Conservation (phyloP, 1,284 basidiomycete species). For the Ganoderma leucocontextum region DNA sequence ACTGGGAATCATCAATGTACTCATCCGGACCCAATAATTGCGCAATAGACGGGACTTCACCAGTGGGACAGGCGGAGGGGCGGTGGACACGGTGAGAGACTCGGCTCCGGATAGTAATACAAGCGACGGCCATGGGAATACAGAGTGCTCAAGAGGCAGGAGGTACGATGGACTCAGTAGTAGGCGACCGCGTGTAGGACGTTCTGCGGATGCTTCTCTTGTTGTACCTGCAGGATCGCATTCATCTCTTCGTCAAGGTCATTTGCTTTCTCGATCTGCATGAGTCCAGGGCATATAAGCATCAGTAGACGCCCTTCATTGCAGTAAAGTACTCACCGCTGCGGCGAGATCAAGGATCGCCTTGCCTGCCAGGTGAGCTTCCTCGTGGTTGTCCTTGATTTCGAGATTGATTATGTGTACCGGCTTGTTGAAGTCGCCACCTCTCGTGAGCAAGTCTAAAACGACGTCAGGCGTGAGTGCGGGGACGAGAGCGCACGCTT, state of each 20-base stretch:
- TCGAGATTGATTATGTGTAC: constrained; percentile 99
- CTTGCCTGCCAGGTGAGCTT: constrained; percentile 94
- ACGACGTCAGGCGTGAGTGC: constrained; percentile 18
- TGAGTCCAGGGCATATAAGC: neutral
- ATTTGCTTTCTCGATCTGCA: constrained; percentile 84
- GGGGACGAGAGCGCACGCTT: constrained; percentile 16
- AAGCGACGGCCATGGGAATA: constrained; percentile 13
- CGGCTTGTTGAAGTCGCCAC: constrained; percentile 92
- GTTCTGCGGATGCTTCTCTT: constrained; percentile 91
- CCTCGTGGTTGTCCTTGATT: constrained; percentile 99
- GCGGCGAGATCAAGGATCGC: constrained; percentile 95
- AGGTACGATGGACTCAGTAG: constrained; percentile 59
- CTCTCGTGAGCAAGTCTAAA: constrained; percentile 86
- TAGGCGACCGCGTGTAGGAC: constrained; percentile 92
- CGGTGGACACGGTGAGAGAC: neutral
- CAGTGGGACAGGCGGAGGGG: neutral
- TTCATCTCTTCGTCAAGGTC: constrained; percentile 95
- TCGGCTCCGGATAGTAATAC: constrained; percentile 24
- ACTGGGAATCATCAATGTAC: constrained; percentile 11
- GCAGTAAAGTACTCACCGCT: constrained; percentile 66
- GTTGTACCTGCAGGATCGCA: constrained; percentile 83
- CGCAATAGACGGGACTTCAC: constrained; percentile 19
- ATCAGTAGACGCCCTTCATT: constrained; percentile 3
- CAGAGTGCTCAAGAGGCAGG: constrained; percentile 3
- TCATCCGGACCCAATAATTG: constrained; percentile 23